Conservation (phyloP, 441 rosid genomes). For the Brassica balearica region DNA sequence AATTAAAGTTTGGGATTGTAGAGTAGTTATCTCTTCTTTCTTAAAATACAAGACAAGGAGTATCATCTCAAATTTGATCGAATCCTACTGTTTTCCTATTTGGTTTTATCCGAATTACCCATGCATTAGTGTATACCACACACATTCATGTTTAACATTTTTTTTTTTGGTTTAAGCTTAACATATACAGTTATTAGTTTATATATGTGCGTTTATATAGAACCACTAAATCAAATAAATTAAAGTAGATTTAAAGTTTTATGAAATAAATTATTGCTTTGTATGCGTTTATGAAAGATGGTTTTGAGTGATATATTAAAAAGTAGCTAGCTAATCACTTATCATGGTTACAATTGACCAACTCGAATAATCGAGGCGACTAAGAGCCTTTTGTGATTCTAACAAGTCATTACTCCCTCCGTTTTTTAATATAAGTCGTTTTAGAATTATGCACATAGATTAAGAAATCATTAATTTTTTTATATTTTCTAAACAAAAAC, state of each 20-base stretch:
- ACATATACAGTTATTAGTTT: neutral
- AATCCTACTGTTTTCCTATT: neutral
- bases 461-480: too few relatives aligned
- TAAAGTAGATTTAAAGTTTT: neutral
- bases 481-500: too few relatives aligned
- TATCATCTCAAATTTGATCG: neutral
- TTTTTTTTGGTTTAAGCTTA: too few relatives aligned
- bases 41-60: neutral
- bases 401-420: slow-evolving; percentile 41
- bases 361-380: slow-evolving; percentile 55
- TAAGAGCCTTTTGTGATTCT: slow-evolving; percentile 45
- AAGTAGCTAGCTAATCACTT: slow-evolving; percentile 37
- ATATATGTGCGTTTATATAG: neutral
- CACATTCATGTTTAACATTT: neutral
- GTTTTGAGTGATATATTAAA: neutral
- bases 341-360: slow-evolving; percentile 43
- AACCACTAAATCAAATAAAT: neutral
- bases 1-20: neutral
- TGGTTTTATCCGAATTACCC: neutral
- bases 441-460: too few relatives aligned
- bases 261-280: neutral
- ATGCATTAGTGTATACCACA: neutral
- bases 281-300: neutral
- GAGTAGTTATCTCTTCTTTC: neutral
- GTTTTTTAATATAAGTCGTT: too few relatives aligned